A percentile compares a stretch with the other conserved stretches of the same genome.
Evolutionary conservation across 192 early-diverging fungal species (phyloP).

Genomic region (Podochytrium sp.): DNA sequence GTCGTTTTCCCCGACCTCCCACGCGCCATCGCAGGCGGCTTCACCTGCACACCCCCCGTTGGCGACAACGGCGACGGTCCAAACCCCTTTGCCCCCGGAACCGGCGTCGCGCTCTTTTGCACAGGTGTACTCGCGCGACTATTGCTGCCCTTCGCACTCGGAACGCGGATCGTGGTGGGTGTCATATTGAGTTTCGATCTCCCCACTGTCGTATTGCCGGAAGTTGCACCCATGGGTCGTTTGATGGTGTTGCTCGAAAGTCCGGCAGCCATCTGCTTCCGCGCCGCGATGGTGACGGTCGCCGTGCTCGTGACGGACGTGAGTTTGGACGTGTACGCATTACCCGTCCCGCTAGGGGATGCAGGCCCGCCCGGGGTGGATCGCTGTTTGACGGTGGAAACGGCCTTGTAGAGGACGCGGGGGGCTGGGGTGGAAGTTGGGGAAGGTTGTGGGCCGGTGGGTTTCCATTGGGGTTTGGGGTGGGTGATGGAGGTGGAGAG

Average conservation of each 20-base stretch:
- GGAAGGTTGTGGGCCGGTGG: constrained; percentile 1
- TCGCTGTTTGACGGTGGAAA: not conserved
- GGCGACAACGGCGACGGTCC: not conserved
- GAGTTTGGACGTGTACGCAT: constrained; percentile 15
- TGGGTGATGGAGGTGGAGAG: constrained; percentile 29
- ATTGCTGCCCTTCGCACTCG: not conserved
- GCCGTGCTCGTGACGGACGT: constrained; percentile 25
- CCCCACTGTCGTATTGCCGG: too few species aligned
- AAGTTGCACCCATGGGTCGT: not conserved
- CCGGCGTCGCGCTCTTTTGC: not conserved
- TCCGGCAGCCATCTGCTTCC: constrained; percentile 25
- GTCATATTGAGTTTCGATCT: constrained; percentile 17
- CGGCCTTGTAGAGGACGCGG: constrained; percentile 25
- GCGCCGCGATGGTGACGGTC: constrained; percentile 27
- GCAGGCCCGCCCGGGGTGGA: not conserved
- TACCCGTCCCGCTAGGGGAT: not conserved
- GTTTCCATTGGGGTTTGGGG: constrained; percentile 22
- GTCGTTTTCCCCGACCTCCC: not conserved
- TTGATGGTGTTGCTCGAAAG: not conserved
- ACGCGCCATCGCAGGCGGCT: not conserved
- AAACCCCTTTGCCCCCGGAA: not conserved
- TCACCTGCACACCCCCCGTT: not conserved
- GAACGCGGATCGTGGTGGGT: constrained; percentile 22
- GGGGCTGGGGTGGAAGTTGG: not conserved
- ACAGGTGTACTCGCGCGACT: not conserved